Evolutionary conservation across 2,329 filamentous ascomycete species (phyloP), one percentile per base, ranked within the genome.

Genomic region (Penicillium sp.): DNA sequence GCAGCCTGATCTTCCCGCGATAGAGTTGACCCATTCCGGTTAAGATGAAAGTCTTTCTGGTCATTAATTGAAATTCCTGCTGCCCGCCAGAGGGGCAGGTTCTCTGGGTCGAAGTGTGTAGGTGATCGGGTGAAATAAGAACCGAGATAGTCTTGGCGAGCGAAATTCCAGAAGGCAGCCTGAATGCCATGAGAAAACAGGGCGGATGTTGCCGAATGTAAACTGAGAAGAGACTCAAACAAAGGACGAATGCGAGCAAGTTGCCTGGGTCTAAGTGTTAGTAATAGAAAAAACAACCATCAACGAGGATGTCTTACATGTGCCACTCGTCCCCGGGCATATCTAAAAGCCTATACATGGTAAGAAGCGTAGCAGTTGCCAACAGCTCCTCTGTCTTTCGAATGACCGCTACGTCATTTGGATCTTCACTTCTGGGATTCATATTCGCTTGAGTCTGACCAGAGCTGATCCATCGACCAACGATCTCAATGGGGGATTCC

Each of bases 111-210:
- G 2, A 87, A 74, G 31, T 83, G 78, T 2, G 84, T 86, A 21
- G 79, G 76, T 0, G 76, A 78, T 58, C 84, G 82, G 60, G 83
- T 85, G 57, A 85, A 84, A 63, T 82, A 86, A 36, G 84, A 84
- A 54, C 81, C 80, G 11, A 86, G 72, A 72, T 86, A 84, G 60
- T 87, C 85, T 61, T 86, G 82, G 9, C 84, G 77, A 13, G 83
- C 84, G 62, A 87, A 82, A 57, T 85, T 85, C 84, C 85, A 87
- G 65, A 87, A 87, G 0, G 81, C 83, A 2, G 84, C 83, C 62
- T 75, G 77, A 15, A 82, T 76, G 4, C 77, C 82, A 66, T 81
- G 81, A 8, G 79, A 81, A 2, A 81, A 79, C 3, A 50, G 43
- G 55, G 61, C 16, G 53, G 68, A 55, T 15, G 55, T 19, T 34